Evolutionary conservation across 164 flowering plant species (phyloP).

Genomic region (Pachysandra terminalis): DNA sequence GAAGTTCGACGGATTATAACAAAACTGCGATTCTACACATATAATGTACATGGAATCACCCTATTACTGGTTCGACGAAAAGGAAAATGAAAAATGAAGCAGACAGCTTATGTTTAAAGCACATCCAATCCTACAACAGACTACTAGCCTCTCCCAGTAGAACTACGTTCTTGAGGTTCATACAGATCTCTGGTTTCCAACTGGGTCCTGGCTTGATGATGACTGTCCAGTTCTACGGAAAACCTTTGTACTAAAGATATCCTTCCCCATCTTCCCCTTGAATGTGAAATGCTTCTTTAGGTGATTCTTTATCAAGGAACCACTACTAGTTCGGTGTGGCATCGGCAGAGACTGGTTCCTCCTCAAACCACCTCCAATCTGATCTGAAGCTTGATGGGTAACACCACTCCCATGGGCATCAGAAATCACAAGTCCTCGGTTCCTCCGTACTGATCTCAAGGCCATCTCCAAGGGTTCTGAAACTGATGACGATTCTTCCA

Average conservation of each 20-base stretch:
- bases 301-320: constrained; percentile 27
- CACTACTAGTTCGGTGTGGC: constrained; percentile 11
- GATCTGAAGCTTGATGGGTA: constrained; percentile 13
- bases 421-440: constrained; percentile 20
- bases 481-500: constrained; percentile 23
- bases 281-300: constrained; percentile 37
- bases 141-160: not conserved
- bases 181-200: constrained; percentile 9
- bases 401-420: constrained; percentile 13
- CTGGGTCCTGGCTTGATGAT: constrained; percentile 19
- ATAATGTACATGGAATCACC: not conserved
- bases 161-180: constrained; percentile 12
- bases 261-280: constrained; percentile 26
- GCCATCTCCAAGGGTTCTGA: constrained; percentile 40
- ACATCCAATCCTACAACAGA: not conserved
- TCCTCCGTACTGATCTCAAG: constrained; percentile 27
- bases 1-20: too few relatives aligned
- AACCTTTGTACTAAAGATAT: constrained; percentile 21
- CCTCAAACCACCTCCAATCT: constrained; percentile 14
- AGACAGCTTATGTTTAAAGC: too few relatives aligned
- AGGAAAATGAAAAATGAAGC: too few relatives aligned
- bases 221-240: constrained; percentile 31
- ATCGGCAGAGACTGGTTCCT: constrained; percentile 18
- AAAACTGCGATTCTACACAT: not conserved
- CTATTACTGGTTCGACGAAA: too few relatives aligned